Conservation (phyloP, 1,284 basidiomycete species). For the Tremellales sp. region DNA sequence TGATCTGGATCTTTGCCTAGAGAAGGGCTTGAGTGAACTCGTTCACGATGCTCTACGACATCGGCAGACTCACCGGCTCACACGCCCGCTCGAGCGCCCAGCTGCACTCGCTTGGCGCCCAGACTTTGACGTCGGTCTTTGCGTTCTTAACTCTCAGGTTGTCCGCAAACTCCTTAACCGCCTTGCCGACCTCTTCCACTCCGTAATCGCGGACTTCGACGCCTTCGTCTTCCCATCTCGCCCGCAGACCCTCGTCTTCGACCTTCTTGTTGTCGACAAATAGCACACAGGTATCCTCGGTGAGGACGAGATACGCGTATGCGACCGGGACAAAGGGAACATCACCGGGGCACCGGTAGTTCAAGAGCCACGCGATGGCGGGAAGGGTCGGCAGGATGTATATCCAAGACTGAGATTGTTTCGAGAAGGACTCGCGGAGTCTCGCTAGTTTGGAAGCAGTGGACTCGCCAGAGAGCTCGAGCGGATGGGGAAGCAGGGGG, state of each 20-base stretch:
- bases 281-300: constrained; percentile 51
- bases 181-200: constrained; percentile 68
- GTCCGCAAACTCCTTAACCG: constrained; percentile 50
- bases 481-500: constrained; percentile 68
- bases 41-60: neutral
- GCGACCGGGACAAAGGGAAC: constrained; percentile 85
- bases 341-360: constrained; percentile 69
- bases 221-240: constrained; percentile 51
- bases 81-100: constrained; percentile 42
- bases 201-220: constrained; percentile 64
- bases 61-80: constrained; percentile 23
- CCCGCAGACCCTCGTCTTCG: constrained; percentile 30
- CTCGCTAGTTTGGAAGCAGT: constrained; percentile 32
- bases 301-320: constrained; percentile 74
- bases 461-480: constrained; percentile 64
- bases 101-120: constrained; percentile 33
- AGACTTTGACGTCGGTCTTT: constrained; percentile 23
- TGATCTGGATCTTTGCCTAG: constrained; percentile 32
- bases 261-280: constrained; percentile 43
- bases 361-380: constrained; percentile 68
- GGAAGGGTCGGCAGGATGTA: constrained; percentile 50
- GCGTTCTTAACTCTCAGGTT: constrained; percentile 8
- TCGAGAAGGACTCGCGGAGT: constrained; percentile 13
- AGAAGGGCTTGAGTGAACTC: constrained; percentile 3
- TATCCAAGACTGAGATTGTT: constrained; percentile 21